Evolutionary conservation across 345 rosid genomes (phyloP), one percentile per base, ranked within the genome.

Genomic region (Acer negundo): DNA sequence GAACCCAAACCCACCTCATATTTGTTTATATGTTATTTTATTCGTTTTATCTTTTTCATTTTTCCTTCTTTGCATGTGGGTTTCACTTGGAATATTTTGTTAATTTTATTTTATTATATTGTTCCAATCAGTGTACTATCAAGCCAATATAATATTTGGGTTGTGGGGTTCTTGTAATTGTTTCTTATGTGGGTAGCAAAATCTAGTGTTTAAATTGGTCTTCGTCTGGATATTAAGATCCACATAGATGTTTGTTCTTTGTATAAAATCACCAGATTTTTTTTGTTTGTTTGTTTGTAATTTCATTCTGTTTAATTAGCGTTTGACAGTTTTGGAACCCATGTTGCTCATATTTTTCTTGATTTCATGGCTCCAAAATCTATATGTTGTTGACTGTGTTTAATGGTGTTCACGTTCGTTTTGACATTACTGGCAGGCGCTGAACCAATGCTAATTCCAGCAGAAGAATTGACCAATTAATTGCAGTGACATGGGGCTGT

Each of bases 401-500:
- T 77, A 31, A 42, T 78, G 81, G 47, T 62, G 55, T 72, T 80
- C 76, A 78, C 67, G 53, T 47, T 76, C 31, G 24, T 47, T 65
- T 38, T 61, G 46, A 23, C 19, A 55, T 66, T 62, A n/a, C 67
- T 72, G 80, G 71, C 84, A 75, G 82, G 67, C 67, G 67, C 56
- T 73, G 64, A 76, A 49, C 31, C 63, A 74, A 78, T 78, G 85
- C 53, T 67, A 67, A 44, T 74, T 58, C 44, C 42, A 80, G 53
- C 77, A 62, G 75, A 79, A 64, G 80, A 69, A 67, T 22, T 69
- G 40, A 47, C 70, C 53, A 59, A 53, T 78, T 78, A 61, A 40
- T 68, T 75, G 49, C 51, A 70, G 23, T 42, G 78, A 77, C 53
- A 92, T 86, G 88, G 78, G 73, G 66, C 72, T 77, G 53, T 84